These are phyloP conservation scores for Aspergillus brunneoviolaceus DNA, from an alignment of 2,329 filamentous ascomycete species.

Conservation along the genomic window DNA sequence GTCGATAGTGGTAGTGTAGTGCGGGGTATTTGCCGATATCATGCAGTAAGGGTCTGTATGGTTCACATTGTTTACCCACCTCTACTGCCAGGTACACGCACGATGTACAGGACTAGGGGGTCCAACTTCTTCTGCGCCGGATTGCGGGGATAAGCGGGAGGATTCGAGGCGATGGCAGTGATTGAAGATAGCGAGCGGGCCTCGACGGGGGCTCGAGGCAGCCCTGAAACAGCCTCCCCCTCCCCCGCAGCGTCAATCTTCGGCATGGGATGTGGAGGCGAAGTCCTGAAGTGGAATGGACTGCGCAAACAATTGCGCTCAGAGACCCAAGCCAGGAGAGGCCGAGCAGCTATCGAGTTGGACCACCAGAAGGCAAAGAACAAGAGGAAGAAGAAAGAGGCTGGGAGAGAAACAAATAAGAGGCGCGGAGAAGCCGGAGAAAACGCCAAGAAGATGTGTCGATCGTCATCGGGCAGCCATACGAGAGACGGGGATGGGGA, in stretches of 20 bases:
- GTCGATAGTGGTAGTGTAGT: neutral
- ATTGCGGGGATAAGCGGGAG: constrained; percentile 79
- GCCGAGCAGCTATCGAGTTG: neutral
- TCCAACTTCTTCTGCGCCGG: constrained; percentile 67
- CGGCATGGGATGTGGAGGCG: constrained; percentile 19
- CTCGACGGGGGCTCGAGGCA: constrained; percentile 56
- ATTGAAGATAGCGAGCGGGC: constrained; percentile 80
- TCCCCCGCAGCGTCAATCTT: constrained; percentile 27
- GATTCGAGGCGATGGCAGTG: constrained; percentile 78
- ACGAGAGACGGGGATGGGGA: neutral
- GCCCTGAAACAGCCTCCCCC: constrained; percentile 27
- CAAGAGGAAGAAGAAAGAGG: constrained; percentile 8
- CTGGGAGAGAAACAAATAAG: constrained; percentile 16
- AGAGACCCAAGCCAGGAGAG: neutral
- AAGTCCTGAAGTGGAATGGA: neutral
- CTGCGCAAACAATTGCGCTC: neutral
- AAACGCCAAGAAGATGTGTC: constrained; percentile 10
- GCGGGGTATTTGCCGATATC: constrained; percentile 8
- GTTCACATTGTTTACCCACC: constrained; percentile 51
- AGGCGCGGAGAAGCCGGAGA: constrained; percentile 16
- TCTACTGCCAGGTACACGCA: constrained; percentile 85
- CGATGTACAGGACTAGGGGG: constrained; percentile 83
- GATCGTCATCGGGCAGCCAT: constrained; percentile 13
- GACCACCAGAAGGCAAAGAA: neutral
- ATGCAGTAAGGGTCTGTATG: neutral